A percentile compares a stretch with the other conserved stretches of the same genome.
Conservation (phyloP, 169 alveolate genomes). For the Neospora caninum region DNA sequence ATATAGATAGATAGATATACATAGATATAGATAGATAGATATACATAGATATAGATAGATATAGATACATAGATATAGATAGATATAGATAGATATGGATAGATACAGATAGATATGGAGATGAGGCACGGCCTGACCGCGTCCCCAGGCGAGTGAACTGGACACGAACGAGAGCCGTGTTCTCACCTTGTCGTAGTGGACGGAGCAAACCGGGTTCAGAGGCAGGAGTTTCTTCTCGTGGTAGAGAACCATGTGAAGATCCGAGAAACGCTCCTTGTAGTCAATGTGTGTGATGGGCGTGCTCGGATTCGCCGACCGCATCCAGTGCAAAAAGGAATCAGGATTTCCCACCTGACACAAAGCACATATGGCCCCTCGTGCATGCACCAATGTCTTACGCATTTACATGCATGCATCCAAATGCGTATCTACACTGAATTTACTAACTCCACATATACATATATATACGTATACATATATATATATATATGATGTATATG, state of each 20-base stretch:
- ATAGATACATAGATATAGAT: no score
- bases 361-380: background rate
- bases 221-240: slow-evolving; percentile 43
- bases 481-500: no score
- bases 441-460: background rate
- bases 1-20: background rate
- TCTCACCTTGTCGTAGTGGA: slow-evolving; percentile 53
- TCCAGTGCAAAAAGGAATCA: slow-evolving; percentile 45
- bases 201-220: slow-evolving; percentile 62
- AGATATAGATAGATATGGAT: no score
- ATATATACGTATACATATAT: background rate
- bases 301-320: slow-evolving; percentile 19
- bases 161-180: no score
- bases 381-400: background rate
- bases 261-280: slow-evolving; percentile 71
- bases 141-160: no score
- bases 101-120: background rate
- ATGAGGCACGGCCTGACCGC: background rate
- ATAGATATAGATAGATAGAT: background rate
- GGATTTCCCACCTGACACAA: slow-evolving; percentile 32
- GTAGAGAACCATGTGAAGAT: slow-evolving; percentile 45
- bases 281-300: slow-evolving; percentile 45
- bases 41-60: background rate
- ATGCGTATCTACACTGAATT: background rate
- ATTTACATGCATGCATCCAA: background rate